Evolutionary conservation across 139 green algal genomes (phyloP), one percentile per base, ranked within the genome.

Genomic region (Tetradesmus obliquus): DNA sequence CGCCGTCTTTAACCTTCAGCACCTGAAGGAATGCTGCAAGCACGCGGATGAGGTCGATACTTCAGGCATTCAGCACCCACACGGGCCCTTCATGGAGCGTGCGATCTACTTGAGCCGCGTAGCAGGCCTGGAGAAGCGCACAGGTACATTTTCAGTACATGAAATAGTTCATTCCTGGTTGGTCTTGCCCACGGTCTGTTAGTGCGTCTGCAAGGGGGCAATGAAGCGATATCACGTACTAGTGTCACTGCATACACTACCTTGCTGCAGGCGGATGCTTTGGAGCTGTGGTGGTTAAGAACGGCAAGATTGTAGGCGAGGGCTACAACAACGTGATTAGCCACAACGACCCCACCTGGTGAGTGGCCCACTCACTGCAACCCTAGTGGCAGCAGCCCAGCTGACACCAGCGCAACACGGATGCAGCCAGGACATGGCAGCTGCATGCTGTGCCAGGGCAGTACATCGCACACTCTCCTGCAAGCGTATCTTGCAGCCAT

Each of bases 271-370:
- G 85, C 17, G 93, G 93, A 45, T 93, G 88, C 60, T 95, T 95
- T 82, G 93, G 93, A 1, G 93, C 93, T n/a, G 81, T 95, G 12
- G 74, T 95, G 0, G 93, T 95, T 22, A 88, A 94, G 57, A 79
- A 87, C 22, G 90, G 90, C 55, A 82, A 93, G 55, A 91, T 95
- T 20, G 82, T 95, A 45, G 93, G 92, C 12, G 93, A 95, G 85
- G 93, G 93, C 12, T 92, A 93, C 87, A 95, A 95, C 83, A 91
- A 94, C 13, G 93, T 95, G 13, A 45, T 95, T 24, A 86, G 82
- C 13, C 55, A 91, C 45, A 93, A 89, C 54, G 93, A 95, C 19
- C 93, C 93, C 32, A 95, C 92, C 19, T 94, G 92, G 91, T 93
- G 87, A 91, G 93, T 20, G 51, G 57, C 32, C 32, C 32, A 1